phyloP scores from a whole-genome alignment of 225 moss, liverwort and hornwort genomes.

The Pseudoscleropodium purum region DNA sequence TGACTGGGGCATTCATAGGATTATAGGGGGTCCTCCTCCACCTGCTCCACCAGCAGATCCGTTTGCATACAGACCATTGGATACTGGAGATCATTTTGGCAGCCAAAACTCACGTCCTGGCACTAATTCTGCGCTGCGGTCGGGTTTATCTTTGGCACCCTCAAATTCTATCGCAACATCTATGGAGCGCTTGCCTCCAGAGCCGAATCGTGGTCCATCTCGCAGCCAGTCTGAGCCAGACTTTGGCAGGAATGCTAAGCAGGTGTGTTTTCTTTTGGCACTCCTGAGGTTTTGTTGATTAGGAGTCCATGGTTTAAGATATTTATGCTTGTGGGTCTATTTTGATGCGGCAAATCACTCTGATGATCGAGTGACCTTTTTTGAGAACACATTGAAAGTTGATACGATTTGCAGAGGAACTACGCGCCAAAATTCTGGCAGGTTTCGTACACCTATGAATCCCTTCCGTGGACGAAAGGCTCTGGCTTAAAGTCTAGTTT shows the following conservation, averaged over 20 bases:
- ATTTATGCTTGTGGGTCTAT: background rate
- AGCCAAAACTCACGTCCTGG: slow-evolving; percentile 18
- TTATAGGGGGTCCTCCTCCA: slow-evolving; percentile 81
- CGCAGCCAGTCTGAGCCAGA: slow-evolving; percentile 93
- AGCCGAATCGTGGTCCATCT: slow-evolving; percentile 48
- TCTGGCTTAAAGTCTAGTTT: background rate
- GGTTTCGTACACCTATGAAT: background rate
- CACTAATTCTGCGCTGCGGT: slow-evolving; percentile 27
- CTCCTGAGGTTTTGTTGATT: background rate
- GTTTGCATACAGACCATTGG: slow-evolving; percentile 22
- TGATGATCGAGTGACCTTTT: background rate
- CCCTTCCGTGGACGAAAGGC: background rate
- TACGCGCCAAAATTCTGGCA: background rate
- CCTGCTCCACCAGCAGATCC: slow-evolving; percentile 32
- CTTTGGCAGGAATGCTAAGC: slow-evolving; percentile 75
- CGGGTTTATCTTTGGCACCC: slow-evolving; percentile 40
- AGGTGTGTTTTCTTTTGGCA: slow-evolving; percentile 31
- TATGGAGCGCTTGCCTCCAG: slow-evolving; percentile 69
- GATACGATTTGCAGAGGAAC: background rate
- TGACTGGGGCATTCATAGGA: slow-evolving; percentile 69
- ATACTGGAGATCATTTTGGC: slow-evolving; percentile 23
- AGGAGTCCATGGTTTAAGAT: background rate
- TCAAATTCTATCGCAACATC: slow-evolving; percentile 64
- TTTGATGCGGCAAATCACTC: background rate
- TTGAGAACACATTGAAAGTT: background rate